These are phyloP conservation scores for Heliamphora exappendiculata DNA, from an alignment of 148 eudicot species.

Conservation along the genomic window DNA sequence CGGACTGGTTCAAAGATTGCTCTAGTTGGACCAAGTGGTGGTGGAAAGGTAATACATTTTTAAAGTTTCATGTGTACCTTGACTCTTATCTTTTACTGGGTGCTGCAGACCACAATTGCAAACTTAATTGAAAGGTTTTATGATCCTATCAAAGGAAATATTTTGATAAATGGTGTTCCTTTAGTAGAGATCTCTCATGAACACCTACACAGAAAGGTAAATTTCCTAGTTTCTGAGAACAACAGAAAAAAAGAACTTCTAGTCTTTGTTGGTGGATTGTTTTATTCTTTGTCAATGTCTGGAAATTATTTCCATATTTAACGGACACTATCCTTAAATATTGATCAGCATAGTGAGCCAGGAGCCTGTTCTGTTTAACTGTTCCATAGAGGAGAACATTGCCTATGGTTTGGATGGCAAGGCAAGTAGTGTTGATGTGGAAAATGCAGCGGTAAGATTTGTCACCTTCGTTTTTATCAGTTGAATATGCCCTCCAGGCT, in stretches of 20 bases:
- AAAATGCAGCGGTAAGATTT: conserved; percentile 70
- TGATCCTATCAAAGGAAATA: conserved; percentile 57
- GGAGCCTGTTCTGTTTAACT: conserved; percentile 89
- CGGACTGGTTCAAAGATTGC: conserved; percentile 60
- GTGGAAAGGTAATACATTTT: conserved; percentile 53
- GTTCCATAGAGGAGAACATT: conserved; percentile 84
- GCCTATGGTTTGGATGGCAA: conserved; percentile 74
- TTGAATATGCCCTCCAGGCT: too few species aligned
- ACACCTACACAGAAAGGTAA: conserved; percentile 14
- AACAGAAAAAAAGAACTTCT: too few species aligned
- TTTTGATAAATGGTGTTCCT: conserved; percentile 51
- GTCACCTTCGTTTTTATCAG: not conserved
- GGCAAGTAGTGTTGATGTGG: conserved; percentile 56
- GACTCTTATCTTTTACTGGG: too few species aligned
- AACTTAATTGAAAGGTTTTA: conserved; percentile 62
- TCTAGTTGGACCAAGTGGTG: conserved; percentile 76
- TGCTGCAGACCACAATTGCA: conserved; percentile 60
- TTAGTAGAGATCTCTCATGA: conserved; percentile 33
- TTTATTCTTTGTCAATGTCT: too few species aligned
- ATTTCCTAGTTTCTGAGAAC: too few species aligned
- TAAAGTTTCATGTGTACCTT: too few species aligned
- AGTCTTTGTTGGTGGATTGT: too few species aligned
- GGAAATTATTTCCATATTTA: too few species aligned
- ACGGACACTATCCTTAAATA: not conserved
- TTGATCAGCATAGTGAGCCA: conserved; percentile 93